Evolutionary conservation across 768 basidiomycete species (phyloP).

Genomic region (Gloeophyllum trabeum): DNA sequence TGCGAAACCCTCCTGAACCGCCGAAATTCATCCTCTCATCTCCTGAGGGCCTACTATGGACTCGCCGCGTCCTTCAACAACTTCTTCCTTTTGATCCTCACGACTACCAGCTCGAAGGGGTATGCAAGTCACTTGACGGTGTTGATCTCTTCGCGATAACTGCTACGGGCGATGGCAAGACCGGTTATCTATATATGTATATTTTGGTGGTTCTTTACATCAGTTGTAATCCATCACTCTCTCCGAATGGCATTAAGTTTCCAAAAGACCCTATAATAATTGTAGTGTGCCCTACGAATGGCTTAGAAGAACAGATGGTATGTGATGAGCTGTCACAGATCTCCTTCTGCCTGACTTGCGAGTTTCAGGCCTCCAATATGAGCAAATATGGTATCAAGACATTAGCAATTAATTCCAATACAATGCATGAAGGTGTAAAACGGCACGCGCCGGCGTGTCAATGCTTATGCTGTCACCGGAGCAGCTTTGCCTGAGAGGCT

Average conservation of each 20-base stretch:
- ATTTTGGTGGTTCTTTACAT: constrained; percentile 11
- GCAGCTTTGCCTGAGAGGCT: constrained; percentile 7
- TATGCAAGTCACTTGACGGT: constrained; percentile 14
- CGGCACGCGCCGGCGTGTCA: constrained; percentile 5
- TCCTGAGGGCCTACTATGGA: background rate
- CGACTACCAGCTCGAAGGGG: constrained; percentile 15
- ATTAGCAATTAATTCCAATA: constrained; percentile 7
- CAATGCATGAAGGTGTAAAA: constrained; percentile 6
- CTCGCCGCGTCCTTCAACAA: background rate
- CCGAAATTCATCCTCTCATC: background rate
- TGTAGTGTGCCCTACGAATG: constrained; percentile 15
- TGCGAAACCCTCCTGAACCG: too few species aligned
- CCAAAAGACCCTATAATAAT: constrained; percentile 14
- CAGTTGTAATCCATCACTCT: constrained; percentile 7
- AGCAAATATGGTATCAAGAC: background rate
- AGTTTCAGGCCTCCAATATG: background rate
- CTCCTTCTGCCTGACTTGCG: background rate
- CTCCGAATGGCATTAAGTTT: constrained; percentile 2
- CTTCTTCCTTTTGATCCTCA: constrained; percentile 6
- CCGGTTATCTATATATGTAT: constrained; percentile 10
- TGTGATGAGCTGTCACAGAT: background rate
- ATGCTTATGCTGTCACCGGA: constrained; percentile 13
- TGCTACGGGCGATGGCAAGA: constrained; percentile 13
- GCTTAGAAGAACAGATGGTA: constrained; percentile 14
- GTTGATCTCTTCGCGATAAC: constrained; percentile 11